Evolutionary conservation across 305 asterid species (phyloP).

Genomic region (Plantago rigida): DNA sequence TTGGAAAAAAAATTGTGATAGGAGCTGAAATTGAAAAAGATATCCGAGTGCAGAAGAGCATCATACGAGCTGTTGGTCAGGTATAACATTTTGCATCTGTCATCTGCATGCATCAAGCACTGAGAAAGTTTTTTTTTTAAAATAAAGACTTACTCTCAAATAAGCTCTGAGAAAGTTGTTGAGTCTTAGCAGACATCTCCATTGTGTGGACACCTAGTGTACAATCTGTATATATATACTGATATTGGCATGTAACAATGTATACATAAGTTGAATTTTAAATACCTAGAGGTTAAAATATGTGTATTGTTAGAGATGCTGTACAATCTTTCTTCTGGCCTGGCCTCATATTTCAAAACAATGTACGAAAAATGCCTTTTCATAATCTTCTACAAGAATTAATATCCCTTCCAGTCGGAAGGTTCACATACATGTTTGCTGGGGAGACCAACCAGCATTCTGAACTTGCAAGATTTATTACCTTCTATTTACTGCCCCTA

Average conservation of each 20-base stretch:
- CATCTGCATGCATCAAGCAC: conserved; percentile 16
- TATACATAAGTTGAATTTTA: conserved; percentile 13
- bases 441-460: not conserved
- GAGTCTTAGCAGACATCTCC: not conserved
- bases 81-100: conserved; percentile 33
- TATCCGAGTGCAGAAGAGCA: conserved; percentile 76
- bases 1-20: conserved; percentile 32
- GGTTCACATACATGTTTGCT: conserved; percentile 6
- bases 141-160: too few species aligned
- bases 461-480: not conserved
- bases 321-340: conserved; percentile 9
- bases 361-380: not conserved
- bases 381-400: conserved; percentile 3
- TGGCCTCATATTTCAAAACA: conserved; percentile 5
- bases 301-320: not conserved
- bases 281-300: conserved; percentile 22
- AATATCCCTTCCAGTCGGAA: conserved; percentile 7
- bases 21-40: conserved; percentile 79
- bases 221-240: not conserved
- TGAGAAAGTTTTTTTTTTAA: not conserved
- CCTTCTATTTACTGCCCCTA: conserved; percentile 19
- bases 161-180: too few species aligned
- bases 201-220: not conserved
- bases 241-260: too few species aligned
- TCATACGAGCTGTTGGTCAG: conserved; percentile 85